Conservation (phyloP, 768 basidiomycete species). For the Termitomyces sp. region DNA sequence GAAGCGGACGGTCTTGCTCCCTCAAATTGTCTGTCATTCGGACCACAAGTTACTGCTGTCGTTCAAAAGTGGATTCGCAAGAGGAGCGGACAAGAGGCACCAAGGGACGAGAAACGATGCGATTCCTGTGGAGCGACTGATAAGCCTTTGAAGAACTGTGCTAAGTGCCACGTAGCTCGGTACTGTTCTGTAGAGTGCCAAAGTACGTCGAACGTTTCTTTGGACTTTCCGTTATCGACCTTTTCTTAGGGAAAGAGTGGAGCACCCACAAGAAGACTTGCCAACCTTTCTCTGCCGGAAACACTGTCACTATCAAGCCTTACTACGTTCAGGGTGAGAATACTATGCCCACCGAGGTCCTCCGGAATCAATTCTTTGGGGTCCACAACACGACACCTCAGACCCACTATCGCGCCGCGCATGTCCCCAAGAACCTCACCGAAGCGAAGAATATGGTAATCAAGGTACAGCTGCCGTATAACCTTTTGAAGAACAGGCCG, state of each 20-base stretch:
- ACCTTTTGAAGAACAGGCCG: background rate
- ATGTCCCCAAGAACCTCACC: conserved; percentile 17
- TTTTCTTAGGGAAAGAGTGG: conserved; percentile 43
- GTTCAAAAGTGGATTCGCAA: conserved; percentile 46
- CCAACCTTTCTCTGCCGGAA: conserved; percentile 37
- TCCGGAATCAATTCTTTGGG: conserved; percentile 26
- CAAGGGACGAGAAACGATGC: conserved; percentile 43
- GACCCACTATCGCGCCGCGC: conserved; percentile 18
- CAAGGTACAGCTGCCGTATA: conserved; percentile 50
- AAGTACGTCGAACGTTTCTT: conserved; percentile 30
- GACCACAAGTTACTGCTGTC: conserved; percentile 40
- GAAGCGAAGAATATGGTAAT: conserved; percentile 41
- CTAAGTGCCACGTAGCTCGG: conserved; percentile 38
- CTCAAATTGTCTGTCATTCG: conserved; percentile 27
- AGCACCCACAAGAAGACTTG: conserved; percentile 44
- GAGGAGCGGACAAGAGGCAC: conserved; percentile 39
- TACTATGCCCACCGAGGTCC: conserved; percentile 21
- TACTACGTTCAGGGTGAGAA: conserved; percentile 23
- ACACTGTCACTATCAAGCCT: conserved; percentile 46
- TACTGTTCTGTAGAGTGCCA: conserved; percentile 59
- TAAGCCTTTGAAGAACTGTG: conserved; percentile 37
- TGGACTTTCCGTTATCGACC: background rate
- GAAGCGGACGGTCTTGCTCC: conserved; percentile 38
- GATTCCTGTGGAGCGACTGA: conserved; percentile 28
- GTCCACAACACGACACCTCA: conserved; percentile 20